These are phyloP conservation scores for Russula olivacea DNA, from an alignment of 768 basidiomycete genomes.

Conservation along the genomic window DNA sequence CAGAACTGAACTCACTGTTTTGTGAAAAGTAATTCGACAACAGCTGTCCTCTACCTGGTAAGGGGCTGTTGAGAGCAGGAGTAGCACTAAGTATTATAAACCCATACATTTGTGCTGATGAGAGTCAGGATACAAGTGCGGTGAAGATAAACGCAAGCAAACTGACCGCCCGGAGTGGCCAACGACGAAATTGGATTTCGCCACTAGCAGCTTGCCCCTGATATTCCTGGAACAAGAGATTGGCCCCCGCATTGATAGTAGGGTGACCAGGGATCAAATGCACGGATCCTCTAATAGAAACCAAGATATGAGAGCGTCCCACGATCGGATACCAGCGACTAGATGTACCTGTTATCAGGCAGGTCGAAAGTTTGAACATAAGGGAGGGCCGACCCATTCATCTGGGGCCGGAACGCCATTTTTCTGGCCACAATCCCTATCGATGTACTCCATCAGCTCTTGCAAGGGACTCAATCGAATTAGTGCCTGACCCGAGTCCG, in stretches of 20 bases:
- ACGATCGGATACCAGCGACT: neutral
- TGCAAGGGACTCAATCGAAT: no score
- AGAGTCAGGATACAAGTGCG: conserved; percentile 2
- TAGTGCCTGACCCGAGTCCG: conserved; percentile 24
- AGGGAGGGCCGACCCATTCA: conserved; percentile 26
- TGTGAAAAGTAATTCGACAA: conserved; percentile 83
- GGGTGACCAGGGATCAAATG: conserved; percentile 45
- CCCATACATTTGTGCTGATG: conserved; percentile 61
- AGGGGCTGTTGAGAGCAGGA: neutral
- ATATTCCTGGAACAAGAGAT: conserved; percentile 57
- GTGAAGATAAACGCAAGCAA: neutral
- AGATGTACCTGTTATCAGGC: conserved; percentile 26
- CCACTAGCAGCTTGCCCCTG: conserved; percentile 58
- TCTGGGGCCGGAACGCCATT: conserved; percentile 10
- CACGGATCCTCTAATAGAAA: conserved; percentile 48
- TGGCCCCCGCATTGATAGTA: conserved; percentile 39
- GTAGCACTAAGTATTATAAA: neutral
- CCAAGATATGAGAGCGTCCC: neutral
- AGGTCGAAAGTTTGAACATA: conserved; percentile 43
- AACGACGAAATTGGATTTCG: conserved; percentile 57
- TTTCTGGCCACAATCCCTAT: conserved; percentile 24
- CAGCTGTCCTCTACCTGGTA: conserved; percentile 57
- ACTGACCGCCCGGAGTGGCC: conserved; percentile 62
- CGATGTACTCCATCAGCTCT: neutral
- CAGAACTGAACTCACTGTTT: conserved; percentile 52